These are phyloP conservation scores for Secale cereale DNA, from an alignment of 176 grass and related monocot genomes.

Conservation along the genomic window DNA sequence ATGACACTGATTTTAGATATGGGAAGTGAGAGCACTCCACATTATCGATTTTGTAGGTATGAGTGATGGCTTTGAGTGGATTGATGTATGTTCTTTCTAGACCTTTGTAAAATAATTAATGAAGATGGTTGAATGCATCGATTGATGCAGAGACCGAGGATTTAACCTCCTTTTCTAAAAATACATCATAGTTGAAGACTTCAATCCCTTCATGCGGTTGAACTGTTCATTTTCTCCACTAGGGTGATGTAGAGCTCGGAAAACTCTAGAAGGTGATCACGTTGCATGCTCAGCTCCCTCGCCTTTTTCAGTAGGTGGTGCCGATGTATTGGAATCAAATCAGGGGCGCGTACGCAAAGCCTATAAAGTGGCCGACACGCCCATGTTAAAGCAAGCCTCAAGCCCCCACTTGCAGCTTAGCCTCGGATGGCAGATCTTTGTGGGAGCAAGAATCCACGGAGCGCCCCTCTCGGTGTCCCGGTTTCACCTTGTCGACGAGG, in stretches of 20 bases:
- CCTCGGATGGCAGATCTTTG: constrained; percentile 32
- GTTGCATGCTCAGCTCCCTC: constrained; percentile 10
- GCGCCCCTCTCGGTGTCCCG: not conserved
- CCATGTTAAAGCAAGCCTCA: constrained; percentile 41
- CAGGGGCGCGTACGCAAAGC: constrained; percentile 19
- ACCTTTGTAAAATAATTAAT: too few species aligned
- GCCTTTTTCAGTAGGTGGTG: not conserved
- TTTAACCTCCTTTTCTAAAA: too few species aligned
- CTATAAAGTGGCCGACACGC: constrained; percentile 60
- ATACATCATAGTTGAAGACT: not conserved
- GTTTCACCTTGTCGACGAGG: not conserved
- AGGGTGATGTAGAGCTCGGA: not conserved
- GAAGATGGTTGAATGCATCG: too few species aligned
- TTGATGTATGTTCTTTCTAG: too few species aligned
- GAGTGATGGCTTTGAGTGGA: too few species aligned
- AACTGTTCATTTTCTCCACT: not conserved
- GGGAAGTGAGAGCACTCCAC: too few species aligned
- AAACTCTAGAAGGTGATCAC: constrained; percentile 23
- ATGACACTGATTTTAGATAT: too few species aligned
- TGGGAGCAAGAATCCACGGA: constrained; percentile 15
- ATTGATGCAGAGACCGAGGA: too few species aligned
- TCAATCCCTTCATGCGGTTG: not conserved
- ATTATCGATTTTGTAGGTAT: too few species aligned
- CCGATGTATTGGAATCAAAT: constrained; percentile 22
- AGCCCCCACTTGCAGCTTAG: constrained; percentile 10